A percentile compares a stretch with the other conserved stretches of the same genome.
Evolutionary conservation across 768 basidiomycete species (phyloP).

Genomic region (Termitomyces sp.): DNA sequence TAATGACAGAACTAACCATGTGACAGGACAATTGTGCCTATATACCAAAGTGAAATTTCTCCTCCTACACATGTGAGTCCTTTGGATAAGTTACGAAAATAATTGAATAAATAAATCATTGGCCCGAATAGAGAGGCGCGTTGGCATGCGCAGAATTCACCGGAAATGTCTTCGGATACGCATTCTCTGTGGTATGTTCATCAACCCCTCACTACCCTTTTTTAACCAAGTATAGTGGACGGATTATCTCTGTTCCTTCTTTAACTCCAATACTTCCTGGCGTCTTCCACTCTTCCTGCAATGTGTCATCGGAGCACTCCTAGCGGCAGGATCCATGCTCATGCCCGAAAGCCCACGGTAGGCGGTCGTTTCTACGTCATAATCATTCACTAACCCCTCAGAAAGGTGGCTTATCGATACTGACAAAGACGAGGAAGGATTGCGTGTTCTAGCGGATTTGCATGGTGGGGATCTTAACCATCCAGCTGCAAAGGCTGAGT

Average conservation of each 20-base stretch:
- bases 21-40: conserved; percentile 76
- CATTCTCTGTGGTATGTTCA: conserved; percentile 69
- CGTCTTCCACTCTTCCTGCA: conserved; percentile 80
- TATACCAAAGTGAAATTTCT: conserved; percentile 89
- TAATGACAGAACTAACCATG: too few species aligned
- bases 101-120: background rate
- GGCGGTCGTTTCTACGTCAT: background rate
- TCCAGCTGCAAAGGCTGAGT: conserved; percentile 70
- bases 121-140: conserved; percentile 62
- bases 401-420: conserved; percentile 85
- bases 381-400: background rate
- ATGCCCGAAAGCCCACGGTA: conserved; percentile 87
- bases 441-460: conserved; percentile 82
- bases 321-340: conserved; percentile 70
- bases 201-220: background rate
- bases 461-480: conserved; percentile 79
- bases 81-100: background rate
- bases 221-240: conserved; percentile 55
- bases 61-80: conserved; percentile 70
- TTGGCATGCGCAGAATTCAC: conserved; percentile 92
- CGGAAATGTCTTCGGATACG: conserved; percentile 82
- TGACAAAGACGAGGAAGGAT: conserved; percentile 78
- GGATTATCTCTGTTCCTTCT: conserved; percentile 86
- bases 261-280: conserved; percentile 80
- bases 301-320: conserved; percentile 74